Evolutionary conservation across 1,139 yeast genomes (phyloP), one percentile per base, ranked within the genome.

Genomic region (Candida pseudoviswanathii): DNA sequence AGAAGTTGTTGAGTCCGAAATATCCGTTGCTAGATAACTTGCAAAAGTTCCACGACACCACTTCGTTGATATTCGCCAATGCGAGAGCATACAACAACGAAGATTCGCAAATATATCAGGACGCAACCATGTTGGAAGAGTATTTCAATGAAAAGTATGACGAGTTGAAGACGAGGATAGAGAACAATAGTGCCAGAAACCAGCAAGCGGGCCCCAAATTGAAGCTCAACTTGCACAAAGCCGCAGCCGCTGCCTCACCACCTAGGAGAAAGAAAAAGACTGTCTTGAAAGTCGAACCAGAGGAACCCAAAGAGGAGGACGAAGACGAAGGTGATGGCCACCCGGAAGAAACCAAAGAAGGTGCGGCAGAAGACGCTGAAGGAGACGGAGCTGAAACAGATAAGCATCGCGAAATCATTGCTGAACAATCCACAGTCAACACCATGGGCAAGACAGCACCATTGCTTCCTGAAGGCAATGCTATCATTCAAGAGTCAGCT

Each of bases 51-150:
- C 64, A 76, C 52, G 74, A 72, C 24, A 85, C 82, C 43, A 65
- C 82, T 3, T 57, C 65, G 22, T 63, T 81, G 45, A 78, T 84
- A 9, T 84, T 84, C 61, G 61, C 72, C 46, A 85, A 85, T 62
- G 86, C 88, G 2, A 77, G 77, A 53, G 67, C 77, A 3, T 84
- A 80, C 60, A 84, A 83, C 61, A 82, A 80, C 51, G 80, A 81
- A 21, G 74, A 73, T 3, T 75, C 86, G 25, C 68, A 79, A 34
- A 81, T 84, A 44, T 77, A 78, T 57, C 82, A 80, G 55, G 86
- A 84, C 63, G 80, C 89, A 0, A 65, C 63, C 30, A 75, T 74
- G 45, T 67, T 85, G 49, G 65, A 66, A 44, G 64, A 63, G 10
- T 59, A 61, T n/a, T 75, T 75, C 48, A 63, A 64, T 21, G 67